Evolutionary conservation across 352 stramenopile species (phyloP), one percentile per base, ranked within the genome.

Genomic region (Phytophthora citrophthora): DNA sequence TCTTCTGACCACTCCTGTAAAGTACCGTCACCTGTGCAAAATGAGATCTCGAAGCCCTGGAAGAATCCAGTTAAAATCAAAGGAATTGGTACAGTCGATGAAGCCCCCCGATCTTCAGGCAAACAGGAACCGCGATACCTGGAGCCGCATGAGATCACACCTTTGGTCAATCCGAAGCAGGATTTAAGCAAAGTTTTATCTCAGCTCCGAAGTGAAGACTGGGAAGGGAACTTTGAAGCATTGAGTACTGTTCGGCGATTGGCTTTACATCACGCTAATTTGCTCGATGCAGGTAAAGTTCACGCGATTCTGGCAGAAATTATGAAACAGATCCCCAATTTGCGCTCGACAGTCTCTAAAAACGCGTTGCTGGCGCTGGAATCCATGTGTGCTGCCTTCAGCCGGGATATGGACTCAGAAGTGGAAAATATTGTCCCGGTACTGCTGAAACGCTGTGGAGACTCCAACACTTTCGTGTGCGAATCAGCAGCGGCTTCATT

Each of bases 401-500:
- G 69, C 31, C 72, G 78, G 20, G 16, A 61, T 0, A 80, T 95
- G 54, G 84, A 95, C 45, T 49, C 56, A 0, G 81, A 93, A 26
- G 63, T 92, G 11, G 84, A 93, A 31, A 72, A 56, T 16, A 73
- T 93, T 6, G 32, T 93, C 4, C 70, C 83, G 0, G 52, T 89
- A 34, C 59, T 95, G 20, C 69, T 95, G 10, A 89, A 86, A 40
- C 83, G 86, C 4, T 84, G 75, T 38, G 69, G 65, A 2, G 84
- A 95, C 54, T 89, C 84, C 7, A 95, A 92, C 27, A 24, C 75
- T 1, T 95, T 95, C 54, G 77, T 95, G 31, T 90, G 82, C 36
- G 83, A 92, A 26, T 86, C 78, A 2, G 84, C 75, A 3, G 64
- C 68, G 23, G 51, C 68, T 8, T 74, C 83, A 0, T 55, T 94